phyloP scores from a whole-genome alignment of 2,329 filamentous ascomycete species.

The Zymoseptoria passerinii region DNA sequence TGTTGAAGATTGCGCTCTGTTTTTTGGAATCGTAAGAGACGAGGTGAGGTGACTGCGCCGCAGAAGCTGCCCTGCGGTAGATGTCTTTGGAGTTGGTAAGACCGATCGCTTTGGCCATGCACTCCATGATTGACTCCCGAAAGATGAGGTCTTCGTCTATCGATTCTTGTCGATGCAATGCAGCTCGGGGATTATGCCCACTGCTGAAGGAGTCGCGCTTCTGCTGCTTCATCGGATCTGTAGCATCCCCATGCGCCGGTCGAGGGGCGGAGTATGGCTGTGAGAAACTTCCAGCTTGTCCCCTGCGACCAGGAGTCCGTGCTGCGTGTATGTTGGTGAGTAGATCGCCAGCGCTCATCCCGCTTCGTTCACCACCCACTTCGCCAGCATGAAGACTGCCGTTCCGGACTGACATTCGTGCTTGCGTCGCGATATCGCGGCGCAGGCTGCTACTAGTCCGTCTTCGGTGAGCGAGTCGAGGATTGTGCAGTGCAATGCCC shows the following conservation, averaged over 20 bases:
- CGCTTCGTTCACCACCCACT: slow-evolving; percentile 27
- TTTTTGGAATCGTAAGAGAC: slow-evolving; percentile 75
- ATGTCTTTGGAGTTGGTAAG: slow-evolving; percentile 60
- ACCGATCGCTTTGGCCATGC: slow-evolving; percentile 90
- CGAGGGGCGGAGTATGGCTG: slow-evolving; percentile 39
- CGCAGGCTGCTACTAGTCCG: slow-evolving; percentile 65
- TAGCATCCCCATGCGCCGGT: slow-evolving; percentile 23
- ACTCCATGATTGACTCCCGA: slow-evolving; percentile 81
- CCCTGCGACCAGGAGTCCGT: slow-evolving; percentile 48
- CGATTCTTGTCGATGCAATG: slow-evolving; percentile 65
- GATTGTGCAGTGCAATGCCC: slow-evolving; percentile 91
- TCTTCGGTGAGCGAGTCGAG: slow-evolving; percentile 52
- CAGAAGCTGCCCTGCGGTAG: slow-evolving; percentile 61
- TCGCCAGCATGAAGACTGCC: slow-evolving; percentile 14
- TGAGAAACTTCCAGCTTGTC: slow-evolving; percentile 38
- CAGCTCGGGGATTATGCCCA: slow-evolving; percentile 28
- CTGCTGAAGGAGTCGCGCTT: slow-evolving; percentile 35
- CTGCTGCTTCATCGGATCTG: slow-evolving; percentile 38
- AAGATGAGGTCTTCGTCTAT: slow-evolving; percentile 84
- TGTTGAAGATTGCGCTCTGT: slow-evolving; percentile 71
- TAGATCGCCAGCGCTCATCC: slow-evolving; percentile 56
- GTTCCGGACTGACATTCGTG: slow-evolving; percentile 40
- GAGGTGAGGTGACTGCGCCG: slow-evolving; percentile 75
- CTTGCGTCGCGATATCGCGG: slow-evolving; percentile 70
- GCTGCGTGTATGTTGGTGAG: slow-evolving; percentile 68